Percentiles rank a stretch among this genome's conserved stretches.
phyloP scores from a whole-genome alignment of 202 grass and related monocot genomes.

The Bolboschoenoplectus hybrid region DNA sequence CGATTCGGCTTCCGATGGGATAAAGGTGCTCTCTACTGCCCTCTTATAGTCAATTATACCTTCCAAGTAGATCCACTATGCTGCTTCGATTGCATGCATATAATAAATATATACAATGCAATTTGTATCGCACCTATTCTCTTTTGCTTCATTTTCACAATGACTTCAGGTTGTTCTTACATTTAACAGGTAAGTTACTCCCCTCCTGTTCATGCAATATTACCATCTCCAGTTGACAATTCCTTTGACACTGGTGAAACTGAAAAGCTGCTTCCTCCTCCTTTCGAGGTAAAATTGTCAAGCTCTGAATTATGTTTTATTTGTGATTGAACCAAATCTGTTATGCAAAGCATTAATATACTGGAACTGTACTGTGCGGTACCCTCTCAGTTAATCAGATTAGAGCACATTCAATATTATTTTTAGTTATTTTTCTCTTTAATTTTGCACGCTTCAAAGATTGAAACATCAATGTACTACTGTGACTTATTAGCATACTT shows the following conservation, averaged over 20 bases:
- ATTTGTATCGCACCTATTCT: background rate
- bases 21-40: background rate
- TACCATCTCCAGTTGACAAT: background rate
- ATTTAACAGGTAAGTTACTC: constrained; percentile 41
- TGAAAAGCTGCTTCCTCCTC: background rate
- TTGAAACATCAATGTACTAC: background rate
- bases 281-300: background rate
- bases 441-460: background rate
- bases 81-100: constrained; percentile 3
- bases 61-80: background rate
- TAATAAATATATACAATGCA: background rate
- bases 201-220: background rate
- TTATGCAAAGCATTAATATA: background rate
- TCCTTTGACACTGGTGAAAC: background rate
- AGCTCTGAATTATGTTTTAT: background rate
- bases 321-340: background rate
- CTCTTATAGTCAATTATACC: background rate
- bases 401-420: background rate
- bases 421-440: background rate
- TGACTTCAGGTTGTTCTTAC: background rate
- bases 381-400: background rate
- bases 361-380: background rate
- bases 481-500: background rate
- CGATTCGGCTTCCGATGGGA: background rate
- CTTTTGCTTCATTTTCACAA: constrained; percentile 3